phyloP scores from a whole-genome alignment of 805 yeast species.

The Candida vaughaniae region DNA sequence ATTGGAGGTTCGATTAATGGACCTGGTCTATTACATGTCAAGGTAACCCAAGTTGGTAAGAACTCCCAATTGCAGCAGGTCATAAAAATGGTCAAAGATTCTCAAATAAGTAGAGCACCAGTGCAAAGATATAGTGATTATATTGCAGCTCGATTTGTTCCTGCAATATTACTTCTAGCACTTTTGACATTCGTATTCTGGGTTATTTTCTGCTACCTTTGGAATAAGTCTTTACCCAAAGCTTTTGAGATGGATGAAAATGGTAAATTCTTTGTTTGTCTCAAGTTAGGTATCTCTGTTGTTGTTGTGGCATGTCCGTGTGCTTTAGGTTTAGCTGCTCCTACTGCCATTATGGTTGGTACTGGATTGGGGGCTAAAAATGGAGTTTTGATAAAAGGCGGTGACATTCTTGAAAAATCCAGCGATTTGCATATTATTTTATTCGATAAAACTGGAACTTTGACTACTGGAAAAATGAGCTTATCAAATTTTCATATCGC shows the following conservation, averaged over 20 bases:
- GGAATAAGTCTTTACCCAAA: constrained; percentile 38
- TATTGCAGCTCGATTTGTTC: constrained; percentile 84
- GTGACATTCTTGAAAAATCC: constrained; percentile 79
- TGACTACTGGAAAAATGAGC: constrained; percentile 81
- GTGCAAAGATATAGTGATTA: constrained; percentile 86
- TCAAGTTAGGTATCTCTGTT: constrained; percentile 84
- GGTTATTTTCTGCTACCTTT: constrained; percentile 30
- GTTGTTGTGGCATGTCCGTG: constrained; percentile 99
- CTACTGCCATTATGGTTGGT: constrained; percentile 98
- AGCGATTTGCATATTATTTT: constrained; percentile 62
- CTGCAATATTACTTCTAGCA: constrained; percentile 63
- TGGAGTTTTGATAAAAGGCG: constrained; percentile 92
- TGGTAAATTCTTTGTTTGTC: constrained; percentile 63
- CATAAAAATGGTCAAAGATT: constrained; percentile 80
- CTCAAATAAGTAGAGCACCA: constrained; percentile 87
- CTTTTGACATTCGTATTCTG: constrained; percentile 55
- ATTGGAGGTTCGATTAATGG: constrained; percentile 94
- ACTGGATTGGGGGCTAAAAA: constrained; percentile 92
- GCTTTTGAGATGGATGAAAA: constrained; percentile 46
- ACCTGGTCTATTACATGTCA: constrained; percentile 64
- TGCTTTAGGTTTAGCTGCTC: constrained; percentile 95
- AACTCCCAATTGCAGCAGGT: constrained; percentile 86
- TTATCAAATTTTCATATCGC: constrained; percentile 20
- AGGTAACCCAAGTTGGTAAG: constrained; percentile 71
- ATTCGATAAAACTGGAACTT: constrained; percentile 95